Conservation (phyloP, 352 stramenopile species). For the Globisporangium emineosum region DNA sequence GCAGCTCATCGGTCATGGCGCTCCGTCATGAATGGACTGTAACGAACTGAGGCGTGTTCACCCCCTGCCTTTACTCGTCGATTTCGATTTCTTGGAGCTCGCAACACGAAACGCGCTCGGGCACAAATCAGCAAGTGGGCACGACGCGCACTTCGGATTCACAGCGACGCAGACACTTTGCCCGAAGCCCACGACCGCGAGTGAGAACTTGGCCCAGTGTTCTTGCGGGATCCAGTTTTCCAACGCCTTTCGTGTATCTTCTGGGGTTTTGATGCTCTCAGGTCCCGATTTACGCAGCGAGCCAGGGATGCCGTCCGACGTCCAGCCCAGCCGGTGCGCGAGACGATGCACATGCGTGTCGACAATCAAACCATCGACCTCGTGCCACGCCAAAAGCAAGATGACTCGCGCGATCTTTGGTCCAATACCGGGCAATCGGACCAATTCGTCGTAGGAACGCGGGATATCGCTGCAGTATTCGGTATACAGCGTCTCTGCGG, state of each 20-base stretch:
- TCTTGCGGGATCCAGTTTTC: slow-evolving; percentile 62
- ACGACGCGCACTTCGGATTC: slow-evolving; percentile 51
- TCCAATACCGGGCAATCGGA: slow-evolving; percentile 56
- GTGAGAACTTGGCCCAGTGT: slow-evolving; percentile 60
- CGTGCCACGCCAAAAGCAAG: slow-evolving; percentile 54
- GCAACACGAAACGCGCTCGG: slow-evolving; percentile 34
- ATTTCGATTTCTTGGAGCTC: slow-evolving; percentile 22
- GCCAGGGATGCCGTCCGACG: slow-evolving; percentile 15
- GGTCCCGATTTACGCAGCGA: background rate
- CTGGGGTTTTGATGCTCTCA: slow-evolving; percentile 16
- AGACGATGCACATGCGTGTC: slow-evolving; percentile 81
- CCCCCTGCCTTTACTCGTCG: background rate
- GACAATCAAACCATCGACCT: slow-evolving; percentile 68
- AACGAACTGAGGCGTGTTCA: background rate
- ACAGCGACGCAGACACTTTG: slow-evolving; percentile 58
- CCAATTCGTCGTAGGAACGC: slow-evolving; percentile 33
- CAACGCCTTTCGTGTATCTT: slow-evolving; percentile 52
- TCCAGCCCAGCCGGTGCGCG: slow-evolving; percentile 57
- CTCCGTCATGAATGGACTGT: background rate
- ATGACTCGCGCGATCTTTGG: slow-evolving; percentile 76
- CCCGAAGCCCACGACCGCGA: slow-evolving; percentile 71
- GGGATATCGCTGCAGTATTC: slow-evolving; percentile 51
- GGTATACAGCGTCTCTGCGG: slow-evolving; percentile 38
- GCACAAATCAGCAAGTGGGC: slow-evolving; percentile 47
- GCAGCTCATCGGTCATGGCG: background rate